Evolutionary conservation across 2,329 filamentous ascomycete genomes (phyloP).

Genomic region (Ciborinia camelliae): DNA sequence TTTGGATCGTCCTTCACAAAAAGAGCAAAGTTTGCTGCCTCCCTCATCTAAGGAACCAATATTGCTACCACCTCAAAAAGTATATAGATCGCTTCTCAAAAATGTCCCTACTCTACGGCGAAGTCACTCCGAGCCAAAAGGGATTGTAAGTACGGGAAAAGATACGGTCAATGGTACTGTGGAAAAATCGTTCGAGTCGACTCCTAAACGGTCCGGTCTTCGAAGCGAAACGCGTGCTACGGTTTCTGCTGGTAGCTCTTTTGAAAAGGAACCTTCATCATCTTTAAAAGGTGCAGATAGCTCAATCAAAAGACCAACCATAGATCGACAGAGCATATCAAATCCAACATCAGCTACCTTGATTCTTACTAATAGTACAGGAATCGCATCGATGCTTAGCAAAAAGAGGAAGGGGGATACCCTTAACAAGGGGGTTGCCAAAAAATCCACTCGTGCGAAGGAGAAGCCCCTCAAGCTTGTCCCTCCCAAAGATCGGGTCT

Average conservation of each 20-base stretch:
- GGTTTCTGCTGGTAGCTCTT: conserved; percentile 16
- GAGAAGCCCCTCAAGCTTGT: conserved; percentile 43
- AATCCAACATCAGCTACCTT: conserved; percentile 30
- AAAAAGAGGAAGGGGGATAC: conserved; percentile 24
- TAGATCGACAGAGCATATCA: conserved; percentile 27
- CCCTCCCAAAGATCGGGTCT: conserved; percentile 54
- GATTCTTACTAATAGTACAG: conserved; percentile 31
- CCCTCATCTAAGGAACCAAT: conserved; percentile 35
- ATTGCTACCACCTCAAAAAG: background rate
- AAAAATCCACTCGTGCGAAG: conserved; percentile 44
- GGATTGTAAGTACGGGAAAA: conserved; percentile 11
- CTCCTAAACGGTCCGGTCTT: conserved; percentile 25
- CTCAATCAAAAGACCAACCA: conserved; percentile 14
- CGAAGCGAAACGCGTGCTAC: conserved; percentile 26
- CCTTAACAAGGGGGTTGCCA: conserved; percentile 1
- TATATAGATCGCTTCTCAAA: conserved; percentile 15
- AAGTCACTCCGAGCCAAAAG: conserved; percentile 28
- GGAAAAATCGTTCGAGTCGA: conserved; percentile 19
- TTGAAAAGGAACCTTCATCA: conserved; percentile 19
- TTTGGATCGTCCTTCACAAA: conserved; percentile 38
- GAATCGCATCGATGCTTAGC: conserved; percentile 32
- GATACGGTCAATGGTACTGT: conserved; percentile 16
- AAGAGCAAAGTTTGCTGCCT: conserved; percentile 31
- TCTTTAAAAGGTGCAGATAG: conserved; percentile 3
- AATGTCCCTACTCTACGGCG: conserved; percentile 28